A percentile compares a stretch with the other conserved stretches of the same genome.
phyloP scores from a whole-genome alignment of 2,329 filamentous ascomycete species.

The Alternaria triticimaculans region DNA sequence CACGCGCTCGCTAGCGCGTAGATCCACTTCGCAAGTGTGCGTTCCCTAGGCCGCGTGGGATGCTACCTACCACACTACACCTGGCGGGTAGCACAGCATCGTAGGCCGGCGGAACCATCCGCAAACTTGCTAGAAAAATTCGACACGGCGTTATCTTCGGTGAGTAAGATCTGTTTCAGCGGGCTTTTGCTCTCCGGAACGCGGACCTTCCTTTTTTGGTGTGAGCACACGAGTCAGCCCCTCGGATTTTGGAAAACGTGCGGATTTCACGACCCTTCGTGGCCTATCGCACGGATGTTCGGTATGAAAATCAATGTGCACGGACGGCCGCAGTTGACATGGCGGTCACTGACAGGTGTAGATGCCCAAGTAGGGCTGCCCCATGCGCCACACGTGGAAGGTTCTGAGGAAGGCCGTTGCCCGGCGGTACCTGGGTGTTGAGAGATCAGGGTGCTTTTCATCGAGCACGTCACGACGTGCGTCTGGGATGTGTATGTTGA shows the following conservation, averaged over 20 bases:
- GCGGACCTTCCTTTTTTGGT: not conserved
- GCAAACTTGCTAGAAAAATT: not conserved
- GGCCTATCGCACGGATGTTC: not conserved
- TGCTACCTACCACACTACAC: not conserved
- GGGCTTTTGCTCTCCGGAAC: not conserved
- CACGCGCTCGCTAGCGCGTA: not conserved
- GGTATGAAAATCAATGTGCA: not conserved
- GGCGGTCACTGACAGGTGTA: not conserved
- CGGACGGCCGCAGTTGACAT: not conserved
- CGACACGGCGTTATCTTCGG: slow-evolving; percentile 4
- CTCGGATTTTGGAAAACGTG: not conserved
- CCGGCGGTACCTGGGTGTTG: not conserved
- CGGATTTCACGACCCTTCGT: not conserved
- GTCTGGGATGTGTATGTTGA: not conserved
- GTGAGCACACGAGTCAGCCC: not conserved
- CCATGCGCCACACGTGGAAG: slow-evolving; percentile 4
- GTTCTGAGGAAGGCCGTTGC: not conserved
- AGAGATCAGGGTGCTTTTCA: slow-evolving; percentile 4
- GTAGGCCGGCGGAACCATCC: not conserved
- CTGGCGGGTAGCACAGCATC: slow-evolving; percentile 4
- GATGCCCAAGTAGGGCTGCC: not conserved
- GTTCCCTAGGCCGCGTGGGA: slow-evolving; percentile 4
- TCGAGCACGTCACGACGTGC: slow-evolving; percentile 5
- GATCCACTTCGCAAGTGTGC: not conserved
- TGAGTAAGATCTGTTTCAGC: not conserved